Conservation (phyloP, 208 protist species). For the Leishmania tarentolae region DNA sequence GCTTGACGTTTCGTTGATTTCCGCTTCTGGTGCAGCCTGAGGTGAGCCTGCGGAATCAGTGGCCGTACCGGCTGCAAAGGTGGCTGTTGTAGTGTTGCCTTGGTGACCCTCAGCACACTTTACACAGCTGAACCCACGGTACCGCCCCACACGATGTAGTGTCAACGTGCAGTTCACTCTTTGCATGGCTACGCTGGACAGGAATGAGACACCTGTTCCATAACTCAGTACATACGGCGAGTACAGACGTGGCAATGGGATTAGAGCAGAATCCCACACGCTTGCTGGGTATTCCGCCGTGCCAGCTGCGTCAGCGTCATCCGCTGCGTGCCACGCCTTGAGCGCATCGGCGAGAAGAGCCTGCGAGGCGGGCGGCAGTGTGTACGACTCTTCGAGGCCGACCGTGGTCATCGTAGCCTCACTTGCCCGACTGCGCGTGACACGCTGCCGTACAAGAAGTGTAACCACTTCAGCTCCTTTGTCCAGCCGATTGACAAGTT, state of each 20-base stretch:
- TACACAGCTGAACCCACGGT: conserved; percentile 20
- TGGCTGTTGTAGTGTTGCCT: not conserved
- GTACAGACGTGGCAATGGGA: conserved; percentile 23
- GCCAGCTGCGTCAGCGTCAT: conserved; percentile 3
- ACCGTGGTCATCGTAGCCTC: conserved; percentile 14
- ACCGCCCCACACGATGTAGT: conserved; percentile 20
- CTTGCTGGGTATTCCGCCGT: not conserved
- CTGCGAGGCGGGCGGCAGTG: conserved; percentile 9
- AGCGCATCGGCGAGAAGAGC: conserved; percentile 9
- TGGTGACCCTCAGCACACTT: conserved; percentile 6
- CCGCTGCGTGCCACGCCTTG: conserved; percentile 11
- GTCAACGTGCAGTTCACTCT: conserved; percentile 19
- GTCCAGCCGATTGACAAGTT: conserved; percentile 14
- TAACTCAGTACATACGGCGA: conserved; percentile 27
- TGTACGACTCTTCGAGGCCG: conserved; percentile 25
- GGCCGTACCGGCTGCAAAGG: not conserved
- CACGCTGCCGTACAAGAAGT: conserved; percentile 11
- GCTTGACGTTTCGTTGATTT: not conserved
- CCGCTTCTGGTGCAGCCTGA: not conserved
- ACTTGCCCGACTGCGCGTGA: conserved; percentile 21
- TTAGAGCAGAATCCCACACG: not conserved
- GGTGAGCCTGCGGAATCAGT: not conserved
- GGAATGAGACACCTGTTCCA: not conserved
- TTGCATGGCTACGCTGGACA: not conserved
- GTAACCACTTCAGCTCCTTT: not conserved